phyloP scores from a whole-genome alignment of 768 basidiomycete species.

The Suillus occidentalis region DNA sequence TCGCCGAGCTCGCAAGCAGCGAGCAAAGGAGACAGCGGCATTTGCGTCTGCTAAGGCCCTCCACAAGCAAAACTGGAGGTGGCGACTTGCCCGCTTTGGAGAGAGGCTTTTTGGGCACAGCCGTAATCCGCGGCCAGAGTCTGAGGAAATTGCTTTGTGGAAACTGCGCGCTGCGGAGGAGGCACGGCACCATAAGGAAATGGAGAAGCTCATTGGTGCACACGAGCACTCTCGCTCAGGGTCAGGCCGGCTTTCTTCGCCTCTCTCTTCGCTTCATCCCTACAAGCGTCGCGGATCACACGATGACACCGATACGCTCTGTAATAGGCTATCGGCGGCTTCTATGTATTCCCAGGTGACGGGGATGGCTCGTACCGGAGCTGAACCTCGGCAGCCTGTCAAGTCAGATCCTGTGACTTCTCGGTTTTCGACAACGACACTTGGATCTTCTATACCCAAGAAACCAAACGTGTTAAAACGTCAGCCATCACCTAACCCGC shows the following conservation, averaged over 20 bases:
- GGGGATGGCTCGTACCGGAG: slow-evolving; percentile 55
- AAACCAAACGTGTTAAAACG: slow-evolving; percentile 30
- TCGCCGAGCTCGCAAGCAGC: slow-evolving; percentile 64
- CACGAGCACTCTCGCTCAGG: slow-evolving; percentile 47
- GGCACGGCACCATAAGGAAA: slow-evolving; percentile 44
- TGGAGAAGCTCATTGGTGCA: slow-evolving; percentile 51
- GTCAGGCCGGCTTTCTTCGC: slow-evolving; percentile 42
- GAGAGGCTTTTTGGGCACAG: slow-evolving; percentile 57
- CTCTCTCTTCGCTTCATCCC: slow-evolving; percentile 39
- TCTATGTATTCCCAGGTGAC: slow-evolving; percentile 73
- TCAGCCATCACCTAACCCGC: slow-evolving; percentile 28
- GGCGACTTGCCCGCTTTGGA: slow-evolving; percentile 55
- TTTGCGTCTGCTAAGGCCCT: slow-evolving; percentile 65
- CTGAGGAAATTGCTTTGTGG: slow-evolving; percentile 51
- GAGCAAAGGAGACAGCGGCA: slow-evolving; percentile 61
- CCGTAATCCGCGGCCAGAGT: slow-evolving; percentile 26
- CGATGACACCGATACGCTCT: slow-evolving; percentile 21
- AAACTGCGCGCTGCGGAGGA: slow-evolving; percentile 52
- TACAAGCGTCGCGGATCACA: slow-evolving; percentile 24
- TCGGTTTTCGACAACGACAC: slow-evolving; percentile 50
- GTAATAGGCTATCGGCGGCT: slow-evolving; percentile 41
- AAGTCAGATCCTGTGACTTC: slow-evolving; percentile 45
- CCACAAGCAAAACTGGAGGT: slow-evolving; percentile 50
- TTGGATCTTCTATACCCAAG: slow-evolving; percentile 37
- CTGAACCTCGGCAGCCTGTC: slow-evolving; percentile 76